Conservation (phyloP, 345 rosid genomes). For the Pistacia atlantica region DNA sequence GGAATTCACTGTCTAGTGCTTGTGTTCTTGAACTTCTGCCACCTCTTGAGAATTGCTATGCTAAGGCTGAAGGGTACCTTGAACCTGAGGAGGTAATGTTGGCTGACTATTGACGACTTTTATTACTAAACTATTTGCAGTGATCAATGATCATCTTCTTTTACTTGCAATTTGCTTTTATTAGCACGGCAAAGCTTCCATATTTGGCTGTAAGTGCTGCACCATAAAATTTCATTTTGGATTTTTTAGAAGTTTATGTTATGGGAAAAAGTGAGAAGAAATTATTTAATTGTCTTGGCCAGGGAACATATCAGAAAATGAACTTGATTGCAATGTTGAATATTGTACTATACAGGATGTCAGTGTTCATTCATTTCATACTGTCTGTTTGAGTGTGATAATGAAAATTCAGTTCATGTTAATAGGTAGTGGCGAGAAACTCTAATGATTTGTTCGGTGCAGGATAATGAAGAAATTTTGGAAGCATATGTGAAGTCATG, state of each 20-base stretch:
- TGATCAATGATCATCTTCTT: not conserved
- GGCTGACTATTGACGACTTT: not conserved
- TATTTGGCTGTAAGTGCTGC: not conserved
- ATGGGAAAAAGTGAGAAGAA: too few relatives aligned
- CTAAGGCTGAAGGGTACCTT: slow-evolving; percentile 69
- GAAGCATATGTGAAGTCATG: slow-evolving; percentile 82
- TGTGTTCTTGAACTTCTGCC: slow-evolving; percentile 86
- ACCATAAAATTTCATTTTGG: not conserved
- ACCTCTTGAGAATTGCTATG: slow-evolving; percentile 64
- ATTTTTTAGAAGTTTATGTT: not conserved
- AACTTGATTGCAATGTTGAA: not conserved
- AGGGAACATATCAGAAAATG: not conserved
- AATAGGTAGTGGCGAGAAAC: not conserved
- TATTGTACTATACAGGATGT: not conserved
- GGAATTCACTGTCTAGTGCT: slow-evolving; percentile 66
- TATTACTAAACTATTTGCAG: slow-evolving; percentile 3
- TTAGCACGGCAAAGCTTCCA: not conserved
- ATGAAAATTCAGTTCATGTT: not conserved
- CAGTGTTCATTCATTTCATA: not conserved
- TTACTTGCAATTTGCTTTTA: not conserved
- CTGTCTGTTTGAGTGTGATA: not conserved
- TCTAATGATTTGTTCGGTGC: slow-evolving; percentile 16
- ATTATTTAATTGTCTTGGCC: too few relatives aligned
- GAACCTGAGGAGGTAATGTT: slow-evolving; percentile 75
- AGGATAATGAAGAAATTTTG: slow-evolving; percentile 72